Evolutionary conservation across 768 basidiomycete genomes (phyloP).

Genomic region (Grammothele lineata): DNA sequence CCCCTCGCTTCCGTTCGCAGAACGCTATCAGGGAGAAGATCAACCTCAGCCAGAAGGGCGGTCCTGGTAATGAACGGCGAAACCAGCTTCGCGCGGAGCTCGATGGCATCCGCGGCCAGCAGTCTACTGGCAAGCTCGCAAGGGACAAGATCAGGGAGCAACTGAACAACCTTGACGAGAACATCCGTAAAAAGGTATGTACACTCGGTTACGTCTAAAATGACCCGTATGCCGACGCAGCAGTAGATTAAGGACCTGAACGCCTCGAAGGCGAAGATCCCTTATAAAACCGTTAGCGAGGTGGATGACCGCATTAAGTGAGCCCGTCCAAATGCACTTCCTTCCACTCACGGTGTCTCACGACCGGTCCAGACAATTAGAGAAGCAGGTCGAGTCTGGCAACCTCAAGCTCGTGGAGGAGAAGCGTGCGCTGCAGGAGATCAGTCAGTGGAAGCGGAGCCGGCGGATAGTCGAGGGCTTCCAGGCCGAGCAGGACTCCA

Average conservation of each 20-base stretch:
- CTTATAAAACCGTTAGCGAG: slow-evolving; percentile 80
- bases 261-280: slow-evolving; percentile 68
- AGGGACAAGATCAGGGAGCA: slow-evolving; percentile 73
- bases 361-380: slow-evolving; percentile 56
- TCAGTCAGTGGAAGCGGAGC: slow-evolving; percentile 64
- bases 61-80: slow-evolving; percentile 67
- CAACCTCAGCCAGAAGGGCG: slow-evolving; percentile 51
- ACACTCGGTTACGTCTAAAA: background rate
- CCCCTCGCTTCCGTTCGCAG: slow-evolving; percentile 34
- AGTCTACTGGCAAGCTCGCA: slow-evolving; percentile 70
- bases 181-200: slow-evolving; percentile 74
- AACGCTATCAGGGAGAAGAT: slow-evolving; percentile 74
- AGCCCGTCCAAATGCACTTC: slow-evolving; percentile 19
- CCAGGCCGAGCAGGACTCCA: slow-evolving; percentile 71
- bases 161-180: slow-evolving; percentile 74
- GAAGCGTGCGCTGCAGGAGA: slow-evolving; percentile 91
- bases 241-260: slow-evolving; percentile 84
- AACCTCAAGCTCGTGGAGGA: slow-evolving; percentile 91
- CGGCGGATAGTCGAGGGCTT: slow-evolving; percentile 79
- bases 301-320: slow-evolving; percentile 86
- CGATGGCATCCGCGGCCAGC: slow-evolving; percentile 71
- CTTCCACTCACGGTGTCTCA: slow-evolving; percentile 2
- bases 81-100: slow-evolving; percentile 74
- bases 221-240: too few species aligned
- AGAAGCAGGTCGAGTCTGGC: slow-evolving; percentile 91